Evolutionary conservation across 2,329 filamentous ascomycete genomes (phyloP).

Genomic region (Trichoderma breve): DNA sequence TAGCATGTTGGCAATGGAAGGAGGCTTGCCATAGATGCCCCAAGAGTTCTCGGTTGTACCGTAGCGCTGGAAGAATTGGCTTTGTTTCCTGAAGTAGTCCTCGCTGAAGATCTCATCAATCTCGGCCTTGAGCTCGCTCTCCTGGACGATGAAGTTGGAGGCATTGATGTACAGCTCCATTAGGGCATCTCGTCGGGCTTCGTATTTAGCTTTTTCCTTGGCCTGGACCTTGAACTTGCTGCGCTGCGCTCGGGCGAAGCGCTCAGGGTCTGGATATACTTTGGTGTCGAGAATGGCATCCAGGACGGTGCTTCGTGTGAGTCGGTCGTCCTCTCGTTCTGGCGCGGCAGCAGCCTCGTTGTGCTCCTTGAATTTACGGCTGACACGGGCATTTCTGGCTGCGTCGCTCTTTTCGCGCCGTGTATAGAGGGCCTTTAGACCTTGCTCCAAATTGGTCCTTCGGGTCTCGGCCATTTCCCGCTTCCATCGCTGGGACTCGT

Average conservation of each 20-base stretch:
- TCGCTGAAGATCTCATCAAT: constrained; percentile 76
- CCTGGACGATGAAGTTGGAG: constrained; percentile 79
- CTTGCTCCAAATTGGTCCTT: constrained; percentile 68
- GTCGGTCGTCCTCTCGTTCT: constrained; percentile 70
- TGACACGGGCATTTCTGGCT: constrained; percentile 39
- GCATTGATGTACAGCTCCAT: constrained; percentile 91
- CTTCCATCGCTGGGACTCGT: constrained; percentile 59
- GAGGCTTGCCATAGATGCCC: constrained; percentile 48
- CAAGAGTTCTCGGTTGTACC: constrained; percentile 50
- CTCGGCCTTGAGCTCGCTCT: constrained; percentile 69
- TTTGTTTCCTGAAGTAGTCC: constrained; percentile 49
- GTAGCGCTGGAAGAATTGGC: constrained; percentile 29
- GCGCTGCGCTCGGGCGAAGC: constrained; percentile 53
- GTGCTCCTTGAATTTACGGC: constrained; percentile 47
- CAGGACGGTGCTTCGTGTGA: constrained; percentile 68
- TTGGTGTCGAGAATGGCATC: constrained; percentile 47
- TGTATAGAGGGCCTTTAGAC: constrained; percentile 65
- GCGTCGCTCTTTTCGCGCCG: constrained; percentile 55
- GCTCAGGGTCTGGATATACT: constrained; percentile 60
- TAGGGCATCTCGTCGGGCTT: constrained; percentile 66
- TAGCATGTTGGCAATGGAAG: constrained; percentile 46
- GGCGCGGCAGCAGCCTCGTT: constrained; percentile 56
- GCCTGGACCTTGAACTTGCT: constrained; percentile 45
- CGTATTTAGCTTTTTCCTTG: constrained; percentile 46
- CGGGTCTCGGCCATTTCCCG: constrained; percentile 68